A percentile compares a stretch with the other conserved stretches of the same genome.
phyloP scores from a whole-genome alignment of 169 alveolate genomes.

The Cryptosporidium sp. region DNA sequence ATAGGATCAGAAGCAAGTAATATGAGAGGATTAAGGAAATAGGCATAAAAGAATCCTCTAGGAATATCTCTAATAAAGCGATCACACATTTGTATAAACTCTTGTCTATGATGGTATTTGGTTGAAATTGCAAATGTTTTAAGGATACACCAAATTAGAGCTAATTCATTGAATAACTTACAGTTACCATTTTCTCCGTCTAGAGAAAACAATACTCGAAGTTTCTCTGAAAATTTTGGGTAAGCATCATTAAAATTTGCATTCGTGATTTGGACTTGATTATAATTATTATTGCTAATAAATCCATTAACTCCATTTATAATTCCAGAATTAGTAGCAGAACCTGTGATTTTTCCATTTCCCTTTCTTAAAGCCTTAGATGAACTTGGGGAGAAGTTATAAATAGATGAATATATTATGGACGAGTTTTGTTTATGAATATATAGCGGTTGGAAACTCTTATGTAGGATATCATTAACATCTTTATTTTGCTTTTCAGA shows the following conservation, averaged over 20 bases:
- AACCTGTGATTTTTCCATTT: neutral
- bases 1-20: constrained; percentile 66
- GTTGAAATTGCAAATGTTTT: constrained; percentile 64
- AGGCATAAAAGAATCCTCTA: constrained; percentile 49
- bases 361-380: neutral
- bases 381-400: constrained; percentile 16
- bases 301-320: neutral
- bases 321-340: neutral
- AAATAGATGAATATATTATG: neutral
- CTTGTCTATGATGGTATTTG: constrained; percentile 74
- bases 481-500: neutral
- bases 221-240: neutral
- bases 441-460: neutral
- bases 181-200: constrained; percentile 6
- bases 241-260: neutral
- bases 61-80: constrained; percentile 74
- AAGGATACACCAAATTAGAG: constrained; percentile 73
- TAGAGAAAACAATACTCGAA: constrained; percentile 9
- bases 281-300: neutral
- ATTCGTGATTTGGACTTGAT: neutral
- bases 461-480: neutral
- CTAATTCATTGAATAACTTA: constrained; percentile 27
- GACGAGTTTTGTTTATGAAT: neutral
- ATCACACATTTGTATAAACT: constrained; percentile 59
- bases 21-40: constrained; percentile 52